phyloP scores from a whole-genome alignment of 148 eudicot genomes.

The Cornus florida region DNA sequence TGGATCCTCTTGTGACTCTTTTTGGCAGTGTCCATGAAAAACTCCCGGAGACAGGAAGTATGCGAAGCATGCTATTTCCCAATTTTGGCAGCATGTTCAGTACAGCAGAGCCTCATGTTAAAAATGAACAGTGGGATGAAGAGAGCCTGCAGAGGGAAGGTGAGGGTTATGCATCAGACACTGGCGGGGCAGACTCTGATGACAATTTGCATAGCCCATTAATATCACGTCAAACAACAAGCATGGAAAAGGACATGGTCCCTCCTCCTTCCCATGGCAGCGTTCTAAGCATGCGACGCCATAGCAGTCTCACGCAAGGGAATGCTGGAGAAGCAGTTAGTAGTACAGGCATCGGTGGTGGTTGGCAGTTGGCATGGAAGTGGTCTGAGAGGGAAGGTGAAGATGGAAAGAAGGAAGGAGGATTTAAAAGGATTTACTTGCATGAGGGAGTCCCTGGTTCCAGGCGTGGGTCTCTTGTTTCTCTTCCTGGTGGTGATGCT shows the following conservation, averaged over 20 bases:
- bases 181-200: conserved; percentile 50
- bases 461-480: conserved; percentile 55
- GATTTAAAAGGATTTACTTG: conserved; percentile 58
- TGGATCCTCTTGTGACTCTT: conserved; percentile 81
- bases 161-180: conserved; percentile 38
- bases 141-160: conserved; percentile 54
- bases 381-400: conserved; percentile 55
- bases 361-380: conserved; percentile 68
- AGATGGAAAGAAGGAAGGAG: conserved; percentile 53
- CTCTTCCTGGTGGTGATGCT: conserved; percentile 47
- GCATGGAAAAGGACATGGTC: conserved; percentile 51
- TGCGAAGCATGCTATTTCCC: conserved; percentile 60
- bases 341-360: conserved; percentile 67
- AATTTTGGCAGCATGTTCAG: conserved; percentile 79
- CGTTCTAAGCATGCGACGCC: conserved; percentile 44
- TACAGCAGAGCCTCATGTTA: conserved; percentile 36
- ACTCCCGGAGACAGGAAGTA: conserved; percentile 61
- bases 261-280: conserved; percentile 45
- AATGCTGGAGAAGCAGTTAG: conserved; percentile 43
- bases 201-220: conserved; percentile 66
- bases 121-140: conserved; percentile 76
- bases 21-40: conserved; percentile 86
- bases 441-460: conserved; percentile 41
- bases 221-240: conserved; percentile 61
- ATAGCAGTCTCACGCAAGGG: conserved; percentile 56